Evolutionary conservation across 2,329 filamentous ascomycete species (phyloP), one percentile per base, ranked within the genome.

Genomic region (Penicillium sp.): DNA sequence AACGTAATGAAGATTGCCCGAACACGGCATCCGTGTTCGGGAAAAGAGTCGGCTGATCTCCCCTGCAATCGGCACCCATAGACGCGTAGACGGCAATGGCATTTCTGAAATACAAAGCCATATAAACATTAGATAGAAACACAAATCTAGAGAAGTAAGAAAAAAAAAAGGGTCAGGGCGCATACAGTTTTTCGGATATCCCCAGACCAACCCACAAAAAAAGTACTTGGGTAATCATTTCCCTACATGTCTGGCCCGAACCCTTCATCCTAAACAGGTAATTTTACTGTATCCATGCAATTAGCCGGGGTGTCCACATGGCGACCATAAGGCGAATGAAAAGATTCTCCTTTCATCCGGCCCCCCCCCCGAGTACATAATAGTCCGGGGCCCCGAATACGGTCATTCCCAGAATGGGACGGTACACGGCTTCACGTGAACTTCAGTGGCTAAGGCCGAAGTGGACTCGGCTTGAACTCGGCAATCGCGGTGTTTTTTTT

Each of bases 311-410:
- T 31, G 26, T 40, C 59, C 61, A 61, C 58, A 56, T 49, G 12
- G 36, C 14, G 31, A 41, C 16, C n/a, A 37, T 26, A 16, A 26
- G 41, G 40, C 51, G 30, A 53, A 49, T 53, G 22, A 49, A 5
- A 41, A 5, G 30, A 42, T 38, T 17, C 5, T 40, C 30, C 25
- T 38, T 47, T 17, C 43, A 33, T 26, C 31, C 25, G n/a, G 31
- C 25, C 25, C 30, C 47, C 25, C 25, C 30, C 47, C 28, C 47
- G 45, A 50, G 33, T 40, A 40, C 31, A 50, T 37, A 19, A 38
- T 58, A 63, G 57, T 61, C 61, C 57, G 61, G 61, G 61, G 42
- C 59, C 59, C 61, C 57, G 41, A 58, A 37, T 47, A 42, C 59
- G 61, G 59, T 30, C 50, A 57, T 61, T 53, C 31, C 61, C 57